Percentiles rank a stretch among this genome's conserved stretches.
phyloP scores from a whole-genome alignment of 2,329 filamentous ascomycete species.

The Aspergillus thermomutatus region DNA sequence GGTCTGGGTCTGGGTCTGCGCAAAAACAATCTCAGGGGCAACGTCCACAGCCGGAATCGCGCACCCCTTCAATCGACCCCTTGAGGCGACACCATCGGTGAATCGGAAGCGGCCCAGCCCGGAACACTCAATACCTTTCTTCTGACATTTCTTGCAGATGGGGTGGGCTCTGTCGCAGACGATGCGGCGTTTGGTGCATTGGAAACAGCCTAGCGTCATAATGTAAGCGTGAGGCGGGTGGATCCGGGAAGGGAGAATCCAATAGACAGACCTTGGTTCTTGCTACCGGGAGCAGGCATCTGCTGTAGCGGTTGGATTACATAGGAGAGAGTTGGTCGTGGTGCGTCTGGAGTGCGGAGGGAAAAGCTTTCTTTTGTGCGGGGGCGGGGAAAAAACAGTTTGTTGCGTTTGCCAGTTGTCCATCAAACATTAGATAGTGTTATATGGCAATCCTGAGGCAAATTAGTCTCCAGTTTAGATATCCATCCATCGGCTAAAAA shows the following conservation, averaged over 20 bases:
- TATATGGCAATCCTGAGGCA: no score
- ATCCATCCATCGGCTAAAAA: no score
- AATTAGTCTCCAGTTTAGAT: no score
- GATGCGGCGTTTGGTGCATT: conserved; percentile 37
- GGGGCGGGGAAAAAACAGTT: no score
- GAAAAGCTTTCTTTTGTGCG: no score
- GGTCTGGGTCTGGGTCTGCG: not conserved
- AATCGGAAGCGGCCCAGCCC: conserved; percentile 30
- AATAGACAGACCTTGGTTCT: conserved; percentile 1
- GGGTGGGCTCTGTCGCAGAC: conserved; percentile 33
- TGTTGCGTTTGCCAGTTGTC: no score
- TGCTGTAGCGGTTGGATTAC: no score
- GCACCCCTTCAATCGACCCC: conserved; percentile 17
- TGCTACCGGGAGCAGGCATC: not conserved
- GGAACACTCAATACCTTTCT: conserved; percentile 29
- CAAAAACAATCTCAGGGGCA: not conserved
- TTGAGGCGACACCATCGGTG: conserved; percentile 16
- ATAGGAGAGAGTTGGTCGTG: no score
- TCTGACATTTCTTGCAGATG: conserved; percentile 30
- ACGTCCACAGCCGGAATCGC: conserved; percentile 6
- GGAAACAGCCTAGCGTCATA: conserved; percentile 28
- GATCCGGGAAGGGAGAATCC: not conserved
- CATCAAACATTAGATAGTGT: no score
- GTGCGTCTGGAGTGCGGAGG: no score
- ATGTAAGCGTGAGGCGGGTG: not conserved